Percentiles rank a stretch among this genome's conserved stretches.
These are phyloP conservation scores for Hypocreales sp. DNA, from an alignment of 2,329 filamentous ascomycete species.

Conservation along the genomic window DNA sequence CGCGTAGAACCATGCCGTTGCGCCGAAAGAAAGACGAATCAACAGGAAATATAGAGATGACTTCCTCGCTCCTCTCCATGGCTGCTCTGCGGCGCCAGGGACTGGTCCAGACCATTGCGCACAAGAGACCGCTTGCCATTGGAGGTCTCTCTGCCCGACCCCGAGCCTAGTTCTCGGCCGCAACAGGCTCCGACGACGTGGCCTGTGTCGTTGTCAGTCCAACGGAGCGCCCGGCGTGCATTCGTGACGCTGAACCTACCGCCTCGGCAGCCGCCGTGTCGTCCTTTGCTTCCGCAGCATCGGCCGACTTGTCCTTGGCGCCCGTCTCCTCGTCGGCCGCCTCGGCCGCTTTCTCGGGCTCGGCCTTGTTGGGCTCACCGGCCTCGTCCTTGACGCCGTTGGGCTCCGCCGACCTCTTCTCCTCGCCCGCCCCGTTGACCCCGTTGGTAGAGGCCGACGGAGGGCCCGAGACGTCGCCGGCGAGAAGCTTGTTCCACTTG, in stretches of 20 bases:
- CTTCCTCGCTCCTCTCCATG: no score
- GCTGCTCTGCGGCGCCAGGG: no score
- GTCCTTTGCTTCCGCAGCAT: neutral
- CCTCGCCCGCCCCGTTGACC: conserved; percentile 25
- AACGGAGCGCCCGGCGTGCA: no score
- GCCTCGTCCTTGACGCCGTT: conserved; percentile 24
- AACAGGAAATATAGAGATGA: conserved; percentile 1
- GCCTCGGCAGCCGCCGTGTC: neutral
- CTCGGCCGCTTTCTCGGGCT: no score
- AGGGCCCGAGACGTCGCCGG: conserved; percentile 31
- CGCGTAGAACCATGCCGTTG: conserved; percentile 7
- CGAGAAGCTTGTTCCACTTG: conserved; percentile 79
- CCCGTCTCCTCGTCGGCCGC: conserved; percentile 8
- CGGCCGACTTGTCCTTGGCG: conserved; percentile 9
- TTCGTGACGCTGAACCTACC: neutral
- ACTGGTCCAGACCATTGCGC: no score
- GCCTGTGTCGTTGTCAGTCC: no score
- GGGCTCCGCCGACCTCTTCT: conserved; percentile 10
- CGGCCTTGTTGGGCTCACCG: conserved; percentile 21
- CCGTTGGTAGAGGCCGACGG: conserved; percentile 26
- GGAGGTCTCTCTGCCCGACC: no score
- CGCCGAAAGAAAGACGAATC: conserved; percentile 9
- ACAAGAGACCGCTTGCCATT: no score
- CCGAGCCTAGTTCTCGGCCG: neutral
- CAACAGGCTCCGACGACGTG: no score